Conservation (phyloP, 192 early-diverging fungal species). For the Cladochytrium replicatum region DNA sequence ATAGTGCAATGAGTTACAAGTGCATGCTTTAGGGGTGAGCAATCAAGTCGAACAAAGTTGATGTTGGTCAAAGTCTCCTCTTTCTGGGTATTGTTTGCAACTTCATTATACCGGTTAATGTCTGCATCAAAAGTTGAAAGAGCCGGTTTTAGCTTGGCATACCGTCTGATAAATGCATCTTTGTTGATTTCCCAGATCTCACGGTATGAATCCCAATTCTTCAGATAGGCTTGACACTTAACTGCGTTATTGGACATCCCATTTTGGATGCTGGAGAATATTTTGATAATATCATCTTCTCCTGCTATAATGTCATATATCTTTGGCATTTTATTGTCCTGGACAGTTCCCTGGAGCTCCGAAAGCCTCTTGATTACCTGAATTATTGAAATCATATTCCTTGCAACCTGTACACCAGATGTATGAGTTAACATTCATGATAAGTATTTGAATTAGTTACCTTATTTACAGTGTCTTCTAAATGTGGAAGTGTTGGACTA, state of each 20-base stretch:
- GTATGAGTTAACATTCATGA: background rate
- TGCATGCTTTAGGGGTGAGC: constrained; percentile 51
- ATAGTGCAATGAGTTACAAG: constrained; percentile 49
- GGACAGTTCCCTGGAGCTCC: constrained; percentile 24
- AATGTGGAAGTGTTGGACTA: constrained; percentile 35
- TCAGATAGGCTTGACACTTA: constrained; percentile 49
- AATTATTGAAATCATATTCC: constrained; percentile 51
- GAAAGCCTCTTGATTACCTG: constrained; percentile 36
- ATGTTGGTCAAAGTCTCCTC: constrained; percentile 58
- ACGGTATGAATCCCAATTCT: constrained; percentile 55
- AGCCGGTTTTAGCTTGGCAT: constrained; percentile 55
- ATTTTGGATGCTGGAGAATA: constrained; percentile 42
- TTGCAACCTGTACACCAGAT: constrained; percentile 16
- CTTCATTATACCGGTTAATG: constrained; percentile 59
- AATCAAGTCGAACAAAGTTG: constrained; percentile 50
- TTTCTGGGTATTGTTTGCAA: constrained; percentile 58
- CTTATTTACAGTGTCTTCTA: constrained; percentile 48
- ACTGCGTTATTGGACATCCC: constrained; percentile 49
- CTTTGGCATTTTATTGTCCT: background rate
- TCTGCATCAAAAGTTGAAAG: constrained; percentile 55
- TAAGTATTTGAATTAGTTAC: constrained; percentile 1
- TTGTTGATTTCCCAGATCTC: constrained; percentile 67
- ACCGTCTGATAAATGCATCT: constrained; percentile 54
- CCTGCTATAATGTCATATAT: constrained; percentile 45
- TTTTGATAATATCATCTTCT: constrained; percentile 56